These are phyloP conservation scores for Conoideocrella luteorostrata DNA, from an alignment of 2,329 filamentous ascomycete species.

Conservation along the genomic window DNA sequence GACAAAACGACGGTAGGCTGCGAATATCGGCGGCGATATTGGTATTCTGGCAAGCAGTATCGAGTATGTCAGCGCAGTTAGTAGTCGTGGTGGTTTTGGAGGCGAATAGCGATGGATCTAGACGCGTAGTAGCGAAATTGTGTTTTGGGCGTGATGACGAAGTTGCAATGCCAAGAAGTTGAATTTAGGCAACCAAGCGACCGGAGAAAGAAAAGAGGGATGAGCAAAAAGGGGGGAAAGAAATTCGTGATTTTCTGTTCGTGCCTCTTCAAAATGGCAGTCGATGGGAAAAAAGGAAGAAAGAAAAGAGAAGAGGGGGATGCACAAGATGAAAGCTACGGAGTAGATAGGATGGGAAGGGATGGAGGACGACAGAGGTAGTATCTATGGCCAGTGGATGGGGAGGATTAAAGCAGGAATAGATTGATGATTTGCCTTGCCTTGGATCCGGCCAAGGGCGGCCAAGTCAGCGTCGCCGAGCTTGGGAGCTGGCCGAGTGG, in stretches of 20 bases:
- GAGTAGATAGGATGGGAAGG: constrained; percentile 9
- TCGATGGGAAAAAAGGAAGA: neutral
- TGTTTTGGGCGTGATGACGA: neutral
- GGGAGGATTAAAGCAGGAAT: constrained; percentile 5
- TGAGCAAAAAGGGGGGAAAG: neutral
- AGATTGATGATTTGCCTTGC: constrained; percentile 10
- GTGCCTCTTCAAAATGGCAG: too few species aligned
- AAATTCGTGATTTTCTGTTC: neutral
- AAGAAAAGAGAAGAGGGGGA: neutral
- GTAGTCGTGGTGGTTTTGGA: constrained; percentile 1
- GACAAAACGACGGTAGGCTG: constrained; percentile 7
- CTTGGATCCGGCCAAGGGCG: constrained; percentile 12
- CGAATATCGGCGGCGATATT: constrained; percentile 4
- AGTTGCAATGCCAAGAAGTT: neutral
- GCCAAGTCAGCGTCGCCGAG: constrained; percentile 12
- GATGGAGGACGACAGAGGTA: constrained; percentile 3
- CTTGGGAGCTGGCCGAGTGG: constrained; percentile 15
- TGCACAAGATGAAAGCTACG: constrained; percentile 4
- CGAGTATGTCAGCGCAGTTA: constrained; percentile 2
- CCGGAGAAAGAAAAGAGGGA: neutral
- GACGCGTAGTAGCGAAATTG: constrained; percentile 9
- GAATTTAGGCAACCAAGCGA: neutral
- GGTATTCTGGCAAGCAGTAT: constrained; percentile 1
- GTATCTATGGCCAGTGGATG: neutral
- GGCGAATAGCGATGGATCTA: constrained; percentile 1